Evolutionary conservation across 805 yeast species (phyloP).

Genomic region (Candida morakotiae): DNA sequence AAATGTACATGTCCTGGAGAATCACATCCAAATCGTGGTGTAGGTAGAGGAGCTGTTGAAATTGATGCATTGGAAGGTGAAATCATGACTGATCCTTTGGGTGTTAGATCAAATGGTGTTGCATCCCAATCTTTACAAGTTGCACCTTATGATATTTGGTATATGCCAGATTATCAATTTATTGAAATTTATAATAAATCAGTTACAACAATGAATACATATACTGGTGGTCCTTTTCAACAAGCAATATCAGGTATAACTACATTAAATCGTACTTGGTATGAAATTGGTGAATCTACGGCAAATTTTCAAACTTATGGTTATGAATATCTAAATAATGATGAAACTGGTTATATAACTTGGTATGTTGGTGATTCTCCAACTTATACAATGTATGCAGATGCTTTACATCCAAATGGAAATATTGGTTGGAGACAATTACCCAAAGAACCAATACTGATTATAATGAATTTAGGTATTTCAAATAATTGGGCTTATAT

Average conservation of each 20-base stretch:
- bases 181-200: conserved; percentile 65
- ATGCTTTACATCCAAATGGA: conserved; percentile 82
- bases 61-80: conserved; percentile 89
- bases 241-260: conserved; percentile 84
- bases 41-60: conserved; percentile 94
- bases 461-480: conserved; percentile 79
- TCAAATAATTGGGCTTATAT: conserved; percentile 89
- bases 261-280: conserved; percentile 77
- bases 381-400: conserved; percentile 63
- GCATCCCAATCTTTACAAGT: conserved; percentile 89
- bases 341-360: conserved; percentile 63
- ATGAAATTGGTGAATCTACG: conserved; percentile 52
- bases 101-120: conserved; percentile 46
- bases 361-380: conserved; percentile 82
- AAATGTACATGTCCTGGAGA: conserved; percentile 78
- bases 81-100: conserved; percentile 33
- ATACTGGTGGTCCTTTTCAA: conserved; percentile 89
- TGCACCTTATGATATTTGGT: conserved; percentile 96
- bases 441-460: conserved; percentile 86
- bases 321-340: conserved; percentile 69
- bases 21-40: conserved; percentile 84
- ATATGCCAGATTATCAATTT: conserved; percentile 79
- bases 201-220: conserved; percentile 78
- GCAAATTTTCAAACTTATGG: conserved; percentile 67
- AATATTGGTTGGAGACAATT: conserved; percentile 76